Evolutionary conservation across 2,329 filamentous ascomycete species (phyloP), one percentile per base, ranked within the genome.

Genomic region (Epichloe sp.): DNA sequence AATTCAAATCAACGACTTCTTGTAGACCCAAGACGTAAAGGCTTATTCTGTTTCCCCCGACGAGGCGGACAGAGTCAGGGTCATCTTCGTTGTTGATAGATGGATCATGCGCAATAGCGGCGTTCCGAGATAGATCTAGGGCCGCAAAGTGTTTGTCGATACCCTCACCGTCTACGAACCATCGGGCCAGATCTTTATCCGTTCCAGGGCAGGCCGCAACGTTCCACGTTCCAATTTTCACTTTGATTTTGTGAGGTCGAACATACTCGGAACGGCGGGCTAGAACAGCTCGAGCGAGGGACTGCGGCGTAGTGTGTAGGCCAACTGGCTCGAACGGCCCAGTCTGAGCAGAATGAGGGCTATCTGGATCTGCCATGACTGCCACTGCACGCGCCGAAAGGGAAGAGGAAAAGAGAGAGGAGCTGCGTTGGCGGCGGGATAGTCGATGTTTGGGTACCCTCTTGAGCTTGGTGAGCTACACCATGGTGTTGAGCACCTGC

Each of bases 151-250:
- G 70, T 50, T 82, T 73, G 53, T 84, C 79, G 7, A 90, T 68
- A 5, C 86, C 87, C 60, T 85, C 79, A 15, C 85, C 86, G 11
- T 82, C 74, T 7, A 94, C 77, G 64, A 98, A 96, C 93, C 93
- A 98, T 35, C 79, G 80, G 7, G 81, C 85, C 5, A 98, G 71
- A 63, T 97, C 93, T 58, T 88, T 86, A 65, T 95, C 89, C 0
- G 88, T 89, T 23, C 86, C 88, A 12, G 86, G 81, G 56, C 86
- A 83, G 1, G 85, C 83, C 4, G 89, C 93, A 15, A 95, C 88
- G 67, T 98, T 98, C 93, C 93, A 98, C 0, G 87, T 85, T 42
- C 91, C 93, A 48, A 98, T 77, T 68, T 96, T 96, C 66, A 98
- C 79, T 57, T 83, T 83, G 58, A 95, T 80, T 48, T 78, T 78